These are phyloP conservation scores for Marasmius oreades DNA, from an alignment of 1,284 basidiomycete genomes.

Conservation along the genomic window DNA sequence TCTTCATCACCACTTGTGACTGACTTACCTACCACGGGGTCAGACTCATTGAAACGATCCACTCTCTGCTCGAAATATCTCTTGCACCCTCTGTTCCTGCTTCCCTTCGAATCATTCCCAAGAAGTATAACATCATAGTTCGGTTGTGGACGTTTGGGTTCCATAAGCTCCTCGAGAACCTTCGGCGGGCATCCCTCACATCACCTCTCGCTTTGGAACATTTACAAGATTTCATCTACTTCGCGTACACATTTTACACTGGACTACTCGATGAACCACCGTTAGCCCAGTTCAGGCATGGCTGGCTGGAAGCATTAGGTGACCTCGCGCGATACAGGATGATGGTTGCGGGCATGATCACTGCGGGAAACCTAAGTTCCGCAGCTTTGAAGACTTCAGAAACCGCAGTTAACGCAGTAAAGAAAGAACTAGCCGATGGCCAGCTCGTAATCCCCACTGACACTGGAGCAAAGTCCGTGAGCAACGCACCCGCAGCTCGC, in stretches of 20 bases:
- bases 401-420: constrained; percentile 27
- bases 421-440: constrained; percentile 16
- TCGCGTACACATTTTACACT: constrained; percentile 93
- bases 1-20: constrained; percentile 10
- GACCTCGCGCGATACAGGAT: constrained; percentile 94
- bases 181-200: constrained; percentile 76
- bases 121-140: constrained; percentile 92
- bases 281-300: constrained; percentile 68
- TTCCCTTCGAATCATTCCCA: constrained; percentile 84
- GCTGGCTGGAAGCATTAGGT: constrained; percentile 95
- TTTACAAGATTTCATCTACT: constrained; percentile 90
- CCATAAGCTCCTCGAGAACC: constrained; percentile 85
- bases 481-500: constrained; percentile 49
- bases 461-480: constrained; percentile 37
- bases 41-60: constrained; percentile 83
- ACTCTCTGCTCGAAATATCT: constrained; percentile 83
- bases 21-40: constrained; percentile 9
- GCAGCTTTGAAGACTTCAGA: constrained; percentile 45
- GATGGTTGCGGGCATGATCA: constrained; percentile 78
- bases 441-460: constrained; percentile 15
- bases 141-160: constrained; percentile 93
- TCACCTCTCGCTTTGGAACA: constrained; percentile 68
- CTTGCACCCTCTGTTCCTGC: constrained; percentile 85
- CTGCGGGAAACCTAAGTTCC: constrained; percentile 34
- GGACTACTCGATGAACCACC: constrained; percentile 82